phyloP scores from a whole-genome alignment of 768 basidiomycete genomes.

The Hirschioporus abietinus region DNA sequence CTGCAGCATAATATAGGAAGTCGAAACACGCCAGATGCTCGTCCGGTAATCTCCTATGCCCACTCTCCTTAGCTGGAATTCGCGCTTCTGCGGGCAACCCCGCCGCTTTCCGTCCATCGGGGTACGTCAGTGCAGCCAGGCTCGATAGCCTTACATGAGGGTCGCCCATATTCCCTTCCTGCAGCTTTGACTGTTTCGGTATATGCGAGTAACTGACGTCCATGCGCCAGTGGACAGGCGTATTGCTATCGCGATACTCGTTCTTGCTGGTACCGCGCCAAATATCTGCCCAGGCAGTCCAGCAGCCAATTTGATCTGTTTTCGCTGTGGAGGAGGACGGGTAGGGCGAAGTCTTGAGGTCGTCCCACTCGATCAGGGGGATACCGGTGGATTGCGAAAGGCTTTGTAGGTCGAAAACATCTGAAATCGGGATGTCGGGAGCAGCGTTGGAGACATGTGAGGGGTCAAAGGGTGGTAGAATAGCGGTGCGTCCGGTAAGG shows the following conservation, averaged over 20 bases:
- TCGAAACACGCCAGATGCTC: constrained; percentile 16
- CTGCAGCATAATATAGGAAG: constrained; percentile 16
- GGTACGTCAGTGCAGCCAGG: constrained; percentile 7
- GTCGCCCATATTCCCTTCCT: constrained; percentile 6
- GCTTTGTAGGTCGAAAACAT: constrained; percentile 55
- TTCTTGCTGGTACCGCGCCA: constrained; percentile 10
- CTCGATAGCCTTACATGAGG: constrained; percentile 5
- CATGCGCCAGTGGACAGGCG: constrained; percentile 29
- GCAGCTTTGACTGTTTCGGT: constrained; percentile 8
- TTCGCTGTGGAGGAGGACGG: constrained; percentile 11
- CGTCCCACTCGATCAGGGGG: constrained; percentile 58
- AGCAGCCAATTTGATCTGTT: constrained; percentile 24
- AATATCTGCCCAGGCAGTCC: constrained; percentile 16
- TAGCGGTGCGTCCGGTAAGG: constrained; percentile 34
- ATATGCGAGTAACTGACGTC: constrained; percentile 28
- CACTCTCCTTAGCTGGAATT: neutral
- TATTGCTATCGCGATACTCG: neutral
- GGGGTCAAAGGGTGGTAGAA: constrained; percentile 36
- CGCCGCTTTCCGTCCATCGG: constrained; percentile 1
- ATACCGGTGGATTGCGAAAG: constrained; percentile 37
- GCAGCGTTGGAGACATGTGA: constrained; percentile 34
- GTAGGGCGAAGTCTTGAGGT: constrained; percentile 48
- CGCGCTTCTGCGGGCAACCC: neutral
- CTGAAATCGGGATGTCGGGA: constrained; percentile 38
- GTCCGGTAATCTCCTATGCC: constrained; percentile 12